phyloP scores from a whole-genome alignment of 2,329 filamentous ascomycete species.

The Cylindrodendrum hubeiense region DNA sequence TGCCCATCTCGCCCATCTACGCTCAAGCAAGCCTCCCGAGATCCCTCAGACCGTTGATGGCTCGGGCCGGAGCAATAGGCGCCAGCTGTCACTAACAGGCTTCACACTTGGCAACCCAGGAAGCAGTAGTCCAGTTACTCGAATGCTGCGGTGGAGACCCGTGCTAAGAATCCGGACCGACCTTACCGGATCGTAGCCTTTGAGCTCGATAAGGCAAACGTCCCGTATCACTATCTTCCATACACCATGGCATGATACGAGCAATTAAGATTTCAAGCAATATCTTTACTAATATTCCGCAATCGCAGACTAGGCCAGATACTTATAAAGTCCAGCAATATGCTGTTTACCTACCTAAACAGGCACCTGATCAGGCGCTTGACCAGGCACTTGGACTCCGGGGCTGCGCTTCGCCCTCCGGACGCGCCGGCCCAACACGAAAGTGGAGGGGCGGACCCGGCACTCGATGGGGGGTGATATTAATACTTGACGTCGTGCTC shows the following conservation, averaged over 20 bases:
- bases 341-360: neutral
- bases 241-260: neutral
- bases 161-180: no score
- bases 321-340: neutral
- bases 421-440: neutral
- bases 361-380: neutral
- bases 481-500: neutral
- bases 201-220: neutral
- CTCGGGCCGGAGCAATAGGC: no score
- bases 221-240: neutral
- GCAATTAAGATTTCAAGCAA: neutral
- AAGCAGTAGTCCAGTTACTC: no score
- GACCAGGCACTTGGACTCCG: neutral
- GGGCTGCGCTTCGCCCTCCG: neutral
- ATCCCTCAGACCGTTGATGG: no score
- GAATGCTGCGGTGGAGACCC: no score
- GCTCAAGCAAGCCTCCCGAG: no score
- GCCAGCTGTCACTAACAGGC: no score
- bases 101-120: no score
- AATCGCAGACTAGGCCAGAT: neutral
- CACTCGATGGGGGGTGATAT: neutral
- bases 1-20: no score
- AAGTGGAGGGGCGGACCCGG: neutral
- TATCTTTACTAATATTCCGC: neutral
- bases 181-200: neutral